Base-by-base conservation (phyloP, 2,329 filamentous ascomycete genomes). In the Colletotrichum eremochloae region DNA sequence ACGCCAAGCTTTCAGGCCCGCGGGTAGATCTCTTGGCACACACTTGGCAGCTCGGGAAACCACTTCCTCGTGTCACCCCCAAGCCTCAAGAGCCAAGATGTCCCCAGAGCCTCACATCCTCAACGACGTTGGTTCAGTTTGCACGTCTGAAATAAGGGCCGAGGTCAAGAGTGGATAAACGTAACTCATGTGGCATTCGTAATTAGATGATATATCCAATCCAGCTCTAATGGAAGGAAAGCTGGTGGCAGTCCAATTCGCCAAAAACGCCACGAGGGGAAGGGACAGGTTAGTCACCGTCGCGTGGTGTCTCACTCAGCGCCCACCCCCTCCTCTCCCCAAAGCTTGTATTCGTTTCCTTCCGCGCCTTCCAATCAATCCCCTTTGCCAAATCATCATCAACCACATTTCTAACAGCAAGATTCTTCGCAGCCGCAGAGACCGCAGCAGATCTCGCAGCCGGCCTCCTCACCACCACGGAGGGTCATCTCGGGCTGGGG, bases 361-460 rank as follows among this genome's bases (percentile, higher is more conserved):
- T 15, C 42, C 57, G n/a, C 42, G 9, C 68, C 15, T n/a, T 18
- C 18, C 44, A 2, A 31, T 29, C 38, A 15, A 42, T 42, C 14
- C 4, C 2, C 38, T 46, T 46, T 24, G 14, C 38, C 48, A 42
- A 24, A 40, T 56, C 53, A 11, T 55, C 6, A 2, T 61, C 24
- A 15, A 50, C 1, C 36, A 18, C 18, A 6, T 12, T 44, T 65
- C 77, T 82, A 85, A 77, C 84, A 85, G 79, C 84, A 85, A 31
- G 76, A 77, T 75, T 85, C 84, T 1, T 85, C 77, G 75, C 84
- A 85, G 63, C 77, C 83, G 77, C 84, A 85, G 71, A 85, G 81
- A 69, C 84, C 83, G 71, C 84, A 85, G 80, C 84, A 85, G 72
- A 85, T 76, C 76, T 85, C 83, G 70, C 84, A 85, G 48, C 84